phyloP scores from a whole-genome alignment of 2,329 filamentous ascomycete species.

The Trichoderma sp. region DNA sequence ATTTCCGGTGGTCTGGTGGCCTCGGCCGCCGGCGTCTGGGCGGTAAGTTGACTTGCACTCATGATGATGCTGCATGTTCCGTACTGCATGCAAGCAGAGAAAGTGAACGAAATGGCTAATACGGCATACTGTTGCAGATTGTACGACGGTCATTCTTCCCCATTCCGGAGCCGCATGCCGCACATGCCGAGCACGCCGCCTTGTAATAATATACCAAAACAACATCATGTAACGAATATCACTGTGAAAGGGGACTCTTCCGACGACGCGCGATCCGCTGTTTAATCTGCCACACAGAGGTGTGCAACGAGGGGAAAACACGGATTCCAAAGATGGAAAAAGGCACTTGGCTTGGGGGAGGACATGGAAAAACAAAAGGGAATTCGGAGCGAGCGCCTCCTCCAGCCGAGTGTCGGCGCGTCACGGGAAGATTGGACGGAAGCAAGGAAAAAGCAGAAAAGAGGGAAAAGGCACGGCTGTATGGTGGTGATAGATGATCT shows the following conservation, averaged over 20 bases:
- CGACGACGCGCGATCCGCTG: slow-evolving; percentile 15
- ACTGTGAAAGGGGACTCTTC: slow-evolving; percentile 9
- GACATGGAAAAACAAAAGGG: neutral
- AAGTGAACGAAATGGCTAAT: slow-evolving; percentile 27
- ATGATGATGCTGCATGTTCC: slow-evolving; percentile 8
- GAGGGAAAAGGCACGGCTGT: neutral
- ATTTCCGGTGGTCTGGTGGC: slow-evolving; percentile 91
- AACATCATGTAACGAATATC: slow-evolving; percentile 24
- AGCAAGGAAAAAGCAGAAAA: slow-evolving; percentile 7
- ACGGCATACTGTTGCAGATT: slow-evolving; percentile 36
- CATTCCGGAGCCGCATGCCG: slow-evolving; percentile 36
- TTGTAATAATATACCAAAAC: slow-evolving; percentile 22
- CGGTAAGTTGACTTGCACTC: slow-evolving; percentile 62
- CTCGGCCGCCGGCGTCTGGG: slow-evolving; percentile 82
- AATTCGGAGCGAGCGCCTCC: neutral
- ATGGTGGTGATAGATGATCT: slow-evolving; percentile 52
- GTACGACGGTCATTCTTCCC: slow-evolving; percentile 49
- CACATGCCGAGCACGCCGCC: slow-evolving; percentile 30
- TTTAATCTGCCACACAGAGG: slow-evolving; percentile 24
- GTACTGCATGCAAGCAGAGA: neutral
- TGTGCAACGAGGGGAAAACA: neutral
- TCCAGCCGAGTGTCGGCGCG: slow-evolving; percentile 22
- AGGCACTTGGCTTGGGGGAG: slow-evolving; percentile 5
- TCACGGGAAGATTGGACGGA: slow-evolving; percentile 30
- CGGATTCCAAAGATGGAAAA: neutral